Evolutionary conservation across 2,329 filamentous ascomycete genomes (phyloP).

Genomic region (Trichophaea hybrida): DNA sequence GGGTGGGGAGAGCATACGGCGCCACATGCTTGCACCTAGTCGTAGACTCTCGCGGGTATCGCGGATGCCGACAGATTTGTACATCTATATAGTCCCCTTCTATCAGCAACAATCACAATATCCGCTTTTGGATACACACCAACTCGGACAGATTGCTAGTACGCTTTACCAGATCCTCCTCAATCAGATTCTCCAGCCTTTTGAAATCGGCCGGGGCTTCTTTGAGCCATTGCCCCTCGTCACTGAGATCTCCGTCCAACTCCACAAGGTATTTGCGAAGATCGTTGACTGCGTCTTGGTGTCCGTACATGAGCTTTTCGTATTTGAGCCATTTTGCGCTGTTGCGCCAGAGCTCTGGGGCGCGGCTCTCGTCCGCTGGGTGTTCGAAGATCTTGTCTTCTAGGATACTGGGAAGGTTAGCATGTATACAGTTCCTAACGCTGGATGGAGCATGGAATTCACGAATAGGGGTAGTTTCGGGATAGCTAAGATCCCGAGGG

Average conservation of each 20-base stretch:
- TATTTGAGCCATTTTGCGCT: constrained; percentile 34
- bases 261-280: constrained; percentile 35
- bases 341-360: constrained; percentile 40
- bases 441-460: no score
- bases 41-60: constrained; percentile 39
- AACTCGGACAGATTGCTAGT: constrained; percentile 38
- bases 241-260: constrained; percentile 28
- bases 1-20: not conserved
- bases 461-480: no score
- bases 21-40: constrained; percentile 38
- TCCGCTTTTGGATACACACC: not conserved
- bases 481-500: no score
- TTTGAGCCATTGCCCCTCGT: constrained; percentile 25
- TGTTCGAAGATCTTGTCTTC: constrained; percentile 41
- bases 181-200: constrained; percentile 28
- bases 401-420: constrained; percentile 29
- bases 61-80: constrained; percentile 40
- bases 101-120: not conserved
- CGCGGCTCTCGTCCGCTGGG: constrained; percentile 40
- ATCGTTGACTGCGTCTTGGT: constrained; percentile 37
- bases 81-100: constrained; percentile 31
- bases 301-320: constrained; percentile 39
- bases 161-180: constrained; percentile 39
- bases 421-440: constrained; percentile 6
- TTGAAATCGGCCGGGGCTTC: constrained; percentile 12